Conservation (phyloP, 1,139 yeast species). For the Saccharomyces pastorianus region DNA sequence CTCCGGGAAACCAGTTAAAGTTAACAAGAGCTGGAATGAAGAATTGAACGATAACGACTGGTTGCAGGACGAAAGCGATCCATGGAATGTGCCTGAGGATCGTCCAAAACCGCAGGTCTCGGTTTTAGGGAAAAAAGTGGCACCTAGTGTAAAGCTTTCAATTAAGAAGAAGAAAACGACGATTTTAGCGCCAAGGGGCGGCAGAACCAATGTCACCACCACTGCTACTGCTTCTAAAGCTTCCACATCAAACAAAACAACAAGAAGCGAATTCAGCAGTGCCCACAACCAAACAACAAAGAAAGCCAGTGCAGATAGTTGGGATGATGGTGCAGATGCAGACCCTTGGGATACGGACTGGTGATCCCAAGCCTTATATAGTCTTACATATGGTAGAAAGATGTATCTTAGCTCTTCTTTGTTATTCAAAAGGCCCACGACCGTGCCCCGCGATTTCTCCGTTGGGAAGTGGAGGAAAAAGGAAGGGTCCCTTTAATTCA, state of each 20-base stretch:
- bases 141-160: neutral
- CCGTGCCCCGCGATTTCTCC: neutral
- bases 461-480: neutral
- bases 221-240: neutral
- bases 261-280: neutral
- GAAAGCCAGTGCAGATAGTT: neutral
- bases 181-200: neutral
- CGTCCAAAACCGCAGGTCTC: neutral
- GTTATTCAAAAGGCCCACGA: neutral
- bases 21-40: conserved; percentile 20
- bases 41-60: conserved; percentile 7
- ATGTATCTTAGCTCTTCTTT: neutral
- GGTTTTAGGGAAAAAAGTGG: neutral
- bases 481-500: neutral
- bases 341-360: neutral
- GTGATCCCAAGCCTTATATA: neutral
- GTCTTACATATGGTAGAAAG: neutral
- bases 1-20: conserved; percentile 9
- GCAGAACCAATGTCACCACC: neutral
- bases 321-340: neutral
- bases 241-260: neutral
- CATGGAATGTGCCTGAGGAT: neutral
- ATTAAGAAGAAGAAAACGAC: neutral
- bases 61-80: neutral
- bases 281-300: neutral